Conservation (phyloP, 2,329 filamentous ascomycete genomes). For the Colletotrichum musae region DNA sequence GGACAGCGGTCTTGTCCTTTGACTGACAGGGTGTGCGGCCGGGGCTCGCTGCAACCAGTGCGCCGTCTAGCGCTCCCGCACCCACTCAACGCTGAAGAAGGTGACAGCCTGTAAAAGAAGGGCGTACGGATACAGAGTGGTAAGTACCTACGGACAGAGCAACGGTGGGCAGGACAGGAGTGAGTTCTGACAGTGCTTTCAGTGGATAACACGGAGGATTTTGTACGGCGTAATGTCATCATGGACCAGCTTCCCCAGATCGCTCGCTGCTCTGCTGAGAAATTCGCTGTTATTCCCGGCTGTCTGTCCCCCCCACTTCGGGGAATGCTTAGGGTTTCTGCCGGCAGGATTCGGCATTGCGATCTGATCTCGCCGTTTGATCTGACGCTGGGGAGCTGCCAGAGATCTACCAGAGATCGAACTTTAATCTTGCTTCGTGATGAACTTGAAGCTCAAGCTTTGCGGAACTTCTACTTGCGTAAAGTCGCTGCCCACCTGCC, state of each 20-base stretch:
- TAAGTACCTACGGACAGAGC: background rate
- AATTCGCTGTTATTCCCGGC: conserved; percentile 10
- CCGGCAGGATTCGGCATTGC: conserved; percentile 1
- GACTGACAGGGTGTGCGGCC: background rate
- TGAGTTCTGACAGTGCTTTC: background rate
- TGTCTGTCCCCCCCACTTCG: conserved; percentile 5
- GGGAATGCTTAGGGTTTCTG: conserved; percentile 18
- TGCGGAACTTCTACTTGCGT: too few relatives aligned
- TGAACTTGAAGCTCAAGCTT: conserved; percentile 2
- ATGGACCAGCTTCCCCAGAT: conserved; percentile 35
- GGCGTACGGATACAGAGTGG: too few relatives aligned
- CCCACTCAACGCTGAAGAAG: conserved; percentile 9
- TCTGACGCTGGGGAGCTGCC: background rate
- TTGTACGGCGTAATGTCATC: conserved; percentile 26
- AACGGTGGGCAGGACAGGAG: background rate
- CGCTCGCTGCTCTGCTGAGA: conserved; percentile 2
- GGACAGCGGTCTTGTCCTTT: too few relatives aligned
- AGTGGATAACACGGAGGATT: background rate
- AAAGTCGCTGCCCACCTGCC: too few relatives aligned
- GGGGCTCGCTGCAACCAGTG: conserved; percentile 26
- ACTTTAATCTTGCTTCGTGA: background rate
- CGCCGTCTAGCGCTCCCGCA: conserved; percentile 10
- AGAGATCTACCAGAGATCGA: conserved; percentile 2
- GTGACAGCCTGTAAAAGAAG: background rate
- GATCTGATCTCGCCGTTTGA: conserved; percentile 25